These are phyloP conservation scores for Lasiodiplodia theobromae DNA, from an alignment of 2,329 filamentous ascomycete species.

Conservation along the genomic window DNA sequence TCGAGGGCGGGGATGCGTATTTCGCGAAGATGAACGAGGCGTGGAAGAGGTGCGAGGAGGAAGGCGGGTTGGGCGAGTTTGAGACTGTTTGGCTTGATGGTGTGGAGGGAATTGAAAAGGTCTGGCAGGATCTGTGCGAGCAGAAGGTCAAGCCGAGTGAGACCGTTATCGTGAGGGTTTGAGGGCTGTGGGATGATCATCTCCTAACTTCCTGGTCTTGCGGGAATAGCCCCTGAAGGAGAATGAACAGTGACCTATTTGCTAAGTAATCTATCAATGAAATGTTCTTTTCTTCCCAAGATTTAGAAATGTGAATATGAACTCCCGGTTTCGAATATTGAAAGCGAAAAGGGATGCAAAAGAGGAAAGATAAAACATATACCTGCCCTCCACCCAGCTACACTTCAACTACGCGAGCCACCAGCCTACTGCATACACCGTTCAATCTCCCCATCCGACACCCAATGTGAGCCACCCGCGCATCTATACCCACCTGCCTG, in stretches of 20 bases:
- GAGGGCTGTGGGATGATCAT: neutral
- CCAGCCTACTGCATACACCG: neutral
- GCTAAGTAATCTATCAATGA: no score
- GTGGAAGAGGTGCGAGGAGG: neutral
- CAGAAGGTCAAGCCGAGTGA: neutral
- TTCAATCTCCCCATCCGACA: slow-evolving; percentile 47
- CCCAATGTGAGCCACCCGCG: slow-evolving; percentile 65
- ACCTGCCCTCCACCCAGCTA: no score
- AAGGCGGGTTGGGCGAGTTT: neutral
- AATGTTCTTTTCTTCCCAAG: no score
- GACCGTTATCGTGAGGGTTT: neutral
- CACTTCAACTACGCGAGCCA: no score
- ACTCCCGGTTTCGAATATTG: no score
- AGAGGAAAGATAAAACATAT: no score
- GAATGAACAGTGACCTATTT: no score
- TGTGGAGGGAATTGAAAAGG: neutral
- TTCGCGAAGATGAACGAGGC: neutral
- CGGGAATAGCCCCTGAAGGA: no score
- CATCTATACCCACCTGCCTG: slow-evolving; percentile 67
- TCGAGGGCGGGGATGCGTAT: neutral
- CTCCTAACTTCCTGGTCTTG: no score
- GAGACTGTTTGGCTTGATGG: neutral
- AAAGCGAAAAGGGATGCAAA: no score
- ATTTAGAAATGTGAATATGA: no score
- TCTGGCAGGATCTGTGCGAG: slow-evolving; percentile 1